phyloP scores from a whole-genome alignment of 2,329 filamentous ascomycete genomes.

The Aspergillus candidus region DNA sequence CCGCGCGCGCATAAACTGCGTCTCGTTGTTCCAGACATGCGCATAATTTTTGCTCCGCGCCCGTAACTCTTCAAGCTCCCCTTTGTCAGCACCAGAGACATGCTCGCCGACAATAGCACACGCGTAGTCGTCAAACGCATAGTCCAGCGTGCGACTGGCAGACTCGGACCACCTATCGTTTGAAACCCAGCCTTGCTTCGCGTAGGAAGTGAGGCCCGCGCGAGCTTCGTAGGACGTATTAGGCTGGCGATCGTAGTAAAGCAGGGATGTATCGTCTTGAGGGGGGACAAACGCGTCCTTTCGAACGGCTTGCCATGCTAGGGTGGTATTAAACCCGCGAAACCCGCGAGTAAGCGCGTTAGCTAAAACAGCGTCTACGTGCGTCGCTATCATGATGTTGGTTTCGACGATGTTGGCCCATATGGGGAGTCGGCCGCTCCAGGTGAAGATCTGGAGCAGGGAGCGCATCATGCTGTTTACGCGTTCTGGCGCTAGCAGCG shows the following conservation, averaged over 20 bases:
- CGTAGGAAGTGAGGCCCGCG: constrained; percentile 43
- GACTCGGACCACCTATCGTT: constrained; percentile 46
- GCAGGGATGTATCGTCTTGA: constrained; percentile 38
- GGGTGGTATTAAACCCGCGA: constrained; percentile 37
- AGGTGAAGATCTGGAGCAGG: constrained; percentile 43
- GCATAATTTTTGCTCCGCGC: constrained; percentile 38
- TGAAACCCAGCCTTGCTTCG: constrained; percentile 42
- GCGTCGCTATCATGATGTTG: constrained; percentile 48
- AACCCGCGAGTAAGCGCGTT: constrained; percentile 43
- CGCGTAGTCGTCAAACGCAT: constrained; percentile 44
- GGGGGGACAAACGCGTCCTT: constrained; percentile 44
- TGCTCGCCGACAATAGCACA: constrained; percentile 37
- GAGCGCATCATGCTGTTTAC: constrained; percentile 46
- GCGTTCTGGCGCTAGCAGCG: constrained; percentile 43
- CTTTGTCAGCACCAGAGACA: constrained; percentile 29
- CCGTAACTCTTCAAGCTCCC: constrained; percentile 27
- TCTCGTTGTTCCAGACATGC: constrained; percentile 40
- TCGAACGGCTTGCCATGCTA: constrained; percentile 41
- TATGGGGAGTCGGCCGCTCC: constrained; percentile 43
- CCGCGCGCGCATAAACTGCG: constrained; percentile 44
- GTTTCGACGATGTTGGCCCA: constrained; percentile 48
- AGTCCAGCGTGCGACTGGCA: constrained; percentile 44
- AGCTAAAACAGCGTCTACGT: constrained; percentile 45
- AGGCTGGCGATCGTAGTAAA: constrained; percentile 46
- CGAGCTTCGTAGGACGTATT: constrained; percentile 43